These are phyloP conservation scores for Marsdenia floribunda DNA, from an alignment of 257 asterid genomes.

Conservation along the genomic window DNA sequence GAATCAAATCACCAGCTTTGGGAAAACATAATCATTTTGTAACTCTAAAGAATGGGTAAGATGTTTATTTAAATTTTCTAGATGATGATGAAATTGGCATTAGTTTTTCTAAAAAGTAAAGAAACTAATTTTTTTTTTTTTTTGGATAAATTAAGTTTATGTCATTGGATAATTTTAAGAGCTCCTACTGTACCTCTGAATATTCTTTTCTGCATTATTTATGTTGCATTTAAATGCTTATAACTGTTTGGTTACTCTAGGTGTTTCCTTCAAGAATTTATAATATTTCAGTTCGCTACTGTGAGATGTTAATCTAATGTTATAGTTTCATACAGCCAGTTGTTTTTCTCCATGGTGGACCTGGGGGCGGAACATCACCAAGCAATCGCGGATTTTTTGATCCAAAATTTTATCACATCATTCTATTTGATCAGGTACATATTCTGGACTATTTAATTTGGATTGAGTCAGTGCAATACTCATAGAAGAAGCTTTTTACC, in stretches of 20 bases:
- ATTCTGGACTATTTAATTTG: constrained; percentile 15
- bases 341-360: constrained; percentile 95
- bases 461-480: constrained; percentile 15
- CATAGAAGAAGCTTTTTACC: constrained; percentile 21
- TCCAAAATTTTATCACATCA: constrained; percentile 69
- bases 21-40: not conserved
- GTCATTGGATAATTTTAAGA: too few species aligned
- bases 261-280: not conserved
- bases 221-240: not conserved
- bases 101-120: not conserved
- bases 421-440: constrained; percentile 87
- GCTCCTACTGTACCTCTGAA: not conserved
- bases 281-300: not conserved
- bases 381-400: constrained; percentile 85
- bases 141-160: not conserved
- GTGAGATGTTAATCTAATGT: not conserved
- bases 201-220: not conserved
- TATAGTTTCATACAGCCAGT: constrained; percentile 58
- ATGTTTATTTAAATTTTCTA: not conserved
- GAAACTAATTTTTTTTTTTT: too few species aligned
- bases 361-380: constrained; percentile 98
- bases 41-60: not conserved
- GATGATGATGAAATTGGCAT: not conserved
- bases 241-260: not conserved
- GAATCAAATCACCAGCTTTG: not conserved